Evolutionary conservation across 768 basidiomycete species (phyloP), one percentile per base, ranked within the genome.

Genomic region (Cantharellus cinnabarinus): DNA sequence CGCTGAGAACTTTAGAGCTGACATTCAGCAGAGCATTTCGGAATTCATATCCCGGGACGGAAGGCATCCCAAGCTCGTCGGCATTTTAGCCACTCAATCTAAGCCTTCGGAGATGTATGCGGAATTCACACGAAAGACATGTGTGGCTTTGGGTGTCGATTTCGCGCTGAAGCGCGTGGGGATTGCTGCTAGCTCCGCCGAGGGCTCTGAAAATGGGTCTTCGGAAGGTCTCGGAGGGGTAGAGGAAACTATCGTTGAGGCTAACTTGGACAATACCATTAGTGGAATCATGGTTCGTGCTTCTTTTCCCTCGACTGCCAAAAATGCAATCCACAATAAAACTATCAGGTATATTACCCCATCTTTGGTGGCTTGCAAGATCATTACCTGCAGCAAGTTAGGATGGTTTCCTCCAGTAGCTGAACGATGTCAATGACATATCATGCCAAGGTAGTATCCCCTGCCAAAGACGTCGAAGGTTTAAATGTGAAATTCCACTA

Each of bases 401-500:
- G 71, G 58, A 10, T 14, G 39, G 41, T 50, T 14, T 59, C 29
- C 3, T 61, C 61, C 37, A 62, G 55, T 52, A 10, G 14, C 4
- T 29, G 50, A 55, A 59, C 38, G 35, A 38, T 57, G 15, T 41
- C 14, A n/a, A 40, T 42, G 48, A 61, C 34, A 10, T 54, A 7
- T 7, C 7, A 7, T 37, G 10, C 57, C 35, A 58, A 88, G 85
- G 80, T 97, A 59, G 91, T 99, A 4, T 91, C 89, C 0, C 91
- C 95, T 2, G 77, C 85, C 63, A 99, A 99, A 71, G 95, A 99
- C 65, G 95, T 99, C 61, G 95, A 99, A 71, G 94, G 95, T 2
- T 76, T 99, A 57, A 81, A 99, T 71, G 89, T 88, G 74, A 93
- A 93, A 68, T 98, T 95, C 68, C 85, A 90, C 66, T 87, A 84